Evolutionary conservation across 2,329 filamentous ascomycete species (phyloP).

Genomic region (Arthrobotrys sphaeroides): DNA sequence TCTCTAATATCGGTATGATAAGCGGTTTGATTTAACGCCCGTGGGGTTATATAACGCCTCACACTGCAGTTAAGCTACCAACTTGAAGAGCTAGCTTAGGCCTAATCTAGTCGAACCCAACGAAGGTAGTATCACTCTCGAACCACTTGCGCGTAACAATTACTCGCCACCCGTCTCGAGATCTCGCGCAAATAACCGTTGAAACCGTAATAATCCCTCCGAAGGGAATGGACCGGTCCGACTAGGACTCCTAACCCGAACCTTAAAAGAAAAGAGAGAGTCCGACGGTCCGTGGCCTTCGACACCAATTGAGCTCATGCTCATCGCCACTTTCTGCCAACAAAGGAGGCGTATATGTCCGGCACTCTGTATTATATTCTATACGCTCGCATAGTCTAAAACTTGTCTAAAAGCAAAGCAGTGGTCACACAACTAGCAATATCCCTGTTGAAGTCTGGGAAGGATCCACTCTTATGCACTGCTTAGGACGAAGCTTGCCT

Average conservation of each 20-base stretch:
- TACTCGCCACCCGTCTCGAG: neutral
- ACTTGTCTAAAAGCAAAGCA: neutral
- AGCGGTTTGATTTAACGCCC: neutral
- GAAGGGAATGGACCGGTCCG: slow-evolving; percentile 2
- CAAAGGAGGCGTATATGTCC: neutral
- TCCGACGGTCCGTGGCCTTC: slow-evolving; percentile 35
- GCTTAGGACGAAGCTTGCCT: neutral
- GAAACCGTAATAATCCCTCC: neutral
- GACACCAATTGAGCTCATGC: neutral
- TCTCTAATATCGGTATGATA: neutral
- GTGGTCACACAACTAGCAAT: slow-evolving; percentile 2
- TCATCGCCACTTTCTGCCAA: neutral
- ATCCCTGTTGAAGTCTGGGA: neutral
- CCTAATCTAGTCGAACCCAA: neutral
- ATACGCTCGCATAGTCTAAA: neutral
- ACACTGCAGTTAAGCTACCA: neutral
- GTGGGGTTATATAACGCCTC: neutral
- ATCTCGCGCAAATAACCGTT: neutral
- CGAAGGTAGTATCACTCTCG: neutral
- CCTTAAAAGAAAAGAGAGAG: slow-evolving; percentile 14
- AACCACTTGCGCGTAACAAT: neutral
- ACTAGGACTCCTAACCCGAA: neutral
- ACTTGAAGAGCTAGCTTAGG: neutral
- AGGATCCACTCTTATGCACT: neutral
- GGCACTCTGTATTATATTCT: neutral